Base-by-base conservation (phyloP, 139 green algal genomes). In the Raphidocelis subcapitata region DNA sequence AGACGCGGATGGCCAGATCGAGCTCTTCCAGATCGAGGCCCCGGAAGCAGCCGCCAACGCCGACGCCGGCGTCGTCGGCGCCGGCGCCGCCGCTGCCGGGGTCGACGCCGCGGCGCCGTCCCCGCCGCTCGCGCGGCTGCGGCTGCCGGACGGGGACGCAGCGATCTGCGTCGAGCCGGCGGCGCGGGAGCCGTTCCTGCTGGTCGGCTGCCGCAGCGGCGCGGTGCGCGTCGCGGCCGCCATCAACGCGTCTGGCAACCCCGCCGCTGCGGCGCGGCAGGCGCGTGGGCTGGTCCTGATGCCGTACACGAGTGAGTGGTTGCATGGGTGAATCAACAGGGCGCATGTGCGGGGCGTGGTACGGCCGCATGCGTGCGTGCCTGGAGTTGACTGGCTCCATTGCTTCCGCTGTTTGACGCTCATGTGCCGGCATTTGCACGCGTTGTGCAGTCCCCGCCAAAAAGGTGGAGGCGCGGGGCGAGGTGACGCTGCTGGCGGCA, bases 131-230 rank as follows among this genome's bases (percentile, higher is more conserved):
- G 2, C 20, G 12, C 44, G 33, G 24, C 26, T 69, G 26, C 2
- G 15, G 3, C n/a, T 44, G 29, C 21, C 3, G 31, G 47, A 15
- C 1, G 5, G 21, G 10, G 32, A 29, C 37, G 26, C 65, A 41
- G 44, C 62, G 0, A 63, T 26, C 35, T 89, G 80, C 59, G 10
- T 87, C n/a, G 73, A 57, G 5, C 26, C 75, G 2, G 55, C 85
- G 52, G 35, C 62, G 1, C 63, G 65, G 18, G 73, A 87, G 51
- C 84, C 84, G 8, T 89, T 79, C 47, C 31, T 89, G 28, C 69
- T 86, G 67, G 65, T 85, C 32, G 84, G 84, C 46, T 87, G 84
- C 66, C 54, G 56, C 47, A 82, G 72, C 46, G 84, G 84, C 16
- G 52, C 46, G 1, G 32, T 89, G 46, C 74, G 75, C 15, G 65